Evolutionary conservation across 1,139 yeast genomes (phyloP), one percentile per base, ranked within the genome.

Genomic region (Sugiyamaella xylanicola): DNA sequence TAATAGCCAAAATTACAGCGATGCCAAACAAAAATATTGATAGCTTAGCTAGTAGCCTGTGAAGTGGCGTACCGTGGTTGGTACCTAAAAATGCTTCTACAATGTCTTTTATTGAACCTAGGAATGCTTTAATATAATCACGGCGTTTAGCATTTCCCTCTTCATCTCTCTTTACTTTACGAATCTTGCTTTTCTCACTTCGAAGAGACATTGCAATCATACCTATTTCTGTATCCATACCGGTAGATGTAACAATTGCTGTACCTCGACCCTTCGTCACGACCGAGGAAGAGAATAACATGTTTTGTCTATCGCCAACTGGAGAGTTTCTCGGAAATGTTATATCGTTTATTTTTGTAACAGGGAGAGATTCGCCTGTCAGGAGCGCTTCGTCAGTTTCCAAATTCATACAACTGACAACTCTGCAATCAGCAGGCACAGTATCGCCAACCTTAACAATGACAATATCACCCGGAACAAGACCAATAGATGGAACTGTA

Each of bases 311-410:
- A 66, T 87, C 95, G 52, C 93, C 95, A 22, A 87, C 88, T 1
- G 92, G 87, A 21, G 83, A 72, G 44, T 75, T 76, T 52, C 75
- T 73, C 1, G 71, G 68, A 64, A 80, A 83, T 15, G 77, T 69
- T 5, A 69, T 71, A 0, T 70, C 65, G 41, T 77, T 79, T 56
- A 78, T 76, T 68, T 87, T 87, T 29, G 77, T 72, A n/a, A 87
- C 83, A 0, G 95, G 93, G 54, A 87, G 73, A 0, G 93, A 86
- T 70, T 87, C 95, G 57, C 95, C 95, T 1, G 93, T 87, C 56
- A 87, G 77, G 53, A 87, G 74, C 7, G 95, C 92, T 69, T 87
- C 95, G 67, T 87, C 95, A 8, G 91, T 82, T 69, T 87, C 95
- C 61, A 87, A 82, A 69, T 87, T 87, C 74, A 81, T 78, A 51